Evolutionary conservation across 78 protist species (phyloP).

Genomic region (Dictyostelium capitatum): DNA sequence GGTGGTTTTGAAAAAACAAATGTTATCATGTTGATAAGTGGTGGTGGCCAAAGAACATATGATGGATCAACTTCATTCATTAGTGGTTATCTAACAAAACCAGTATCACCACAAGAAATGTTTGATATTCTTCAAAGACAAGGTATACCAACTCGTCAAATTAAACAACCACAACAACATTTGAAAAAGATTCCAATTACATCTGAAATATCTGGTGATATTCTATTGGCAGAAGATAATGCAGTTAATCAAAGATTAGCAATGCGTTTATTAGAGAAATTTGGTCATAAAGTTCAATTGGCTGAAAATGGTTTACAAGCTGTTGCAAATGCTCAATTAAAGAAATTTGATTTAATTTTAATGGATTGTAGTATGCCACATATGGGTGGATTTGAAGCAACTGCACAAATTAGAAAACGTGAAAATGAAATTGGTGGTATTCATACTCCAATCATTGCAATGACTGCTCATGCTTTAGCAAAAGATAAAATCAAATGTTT

Average conservation of each 20-base stretch:
- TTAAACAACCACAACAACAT: neutral
- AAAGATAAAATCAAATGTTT: conserved; percentile 77
- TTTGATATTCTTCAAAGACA: conserved; percentile 40
- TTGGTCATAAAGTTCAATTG: conserved; percentile 76
- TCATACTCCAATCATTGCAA: conserved; percentile 86
- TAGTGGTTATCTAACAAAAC: conserved; percentile 69
- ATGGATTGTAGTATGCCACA: conserved; percentile 94
- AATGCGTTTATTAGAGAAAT: conserved; percentile 68
- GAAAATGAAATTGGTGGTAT: conserved; percentile 30
- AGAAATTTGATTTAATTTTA: conserved; percentile 79
- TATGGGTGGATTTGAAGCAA: conserved; percentile 91
- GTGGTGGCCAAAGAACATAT: conserved; percentile 74
- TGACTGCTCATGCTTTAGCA: conserved; percentile 87
- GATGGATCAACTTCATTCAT: conserved; percentile 28
- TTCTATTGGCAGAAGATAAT: conserved; percentile 84
- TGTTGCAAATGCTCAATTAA: conserved; percentile 58
- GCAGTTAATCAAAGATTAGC: conserved; percentile 84
- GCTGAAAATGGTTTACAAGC: conserved; percentile 86
- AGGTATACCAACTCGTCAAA: neutral
- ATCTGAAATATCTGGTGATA: conserved; percentile 23
- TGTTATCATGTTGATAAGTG: conserved; percentile 70
- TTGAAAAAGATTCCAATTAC: neutral
- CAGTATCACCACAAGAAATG: conserved; percentile 40
- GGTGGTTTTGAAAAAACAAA: neutral
- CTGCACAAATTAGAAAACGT: conserved; percentile 62